phyloP scores from a whole-genome alignment of 768 basidiomycete species.

The Leucosporidium scottii region DNA sequence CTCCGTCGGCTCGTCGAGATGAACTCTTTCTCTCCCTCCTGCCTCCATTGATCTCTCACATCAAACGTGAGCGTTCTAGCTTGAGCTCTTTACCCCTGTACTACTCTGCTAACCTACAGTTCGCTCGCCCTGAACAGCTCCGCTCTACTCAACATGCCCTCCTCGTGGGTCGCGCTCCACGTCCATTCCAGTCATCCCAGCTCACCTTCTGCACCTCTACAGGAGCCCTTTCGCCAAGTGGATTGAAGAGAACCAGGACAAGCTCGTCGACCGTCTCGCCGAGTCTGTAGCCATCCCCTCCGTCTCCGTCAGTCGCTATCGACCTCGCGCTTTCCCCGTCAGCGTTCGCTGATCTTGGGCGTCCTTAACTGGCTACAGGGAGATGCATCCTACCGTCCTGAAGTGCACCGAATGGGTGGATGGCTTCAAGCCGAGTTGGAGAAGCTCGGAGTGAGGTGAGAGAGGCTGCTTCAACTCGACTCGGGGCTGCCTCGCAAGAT shows the following conservation, averaged over 20 bases:
- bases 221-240: slow-evolving; percentile 42
- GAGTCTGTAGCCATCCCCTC: slow-evolving; percentile 34
- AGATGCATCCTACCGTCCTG: slow-evolving; percentile 57
- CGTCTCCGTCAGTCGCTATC: slow-evolving; percentile 7
- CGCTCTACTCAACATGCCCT: slow-evolving; percentile 5
- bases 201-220: background rate
- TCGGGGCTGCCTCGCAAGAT: background rate
- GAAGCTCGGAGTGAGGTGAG: slow-evolving; percentile 53
- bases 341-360: slow-evolving; percentile 52
- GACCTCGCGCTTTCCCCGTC: background rate
- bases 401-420: slow-evolving; percentile 57
- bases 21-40: no score
- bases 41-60: no score
- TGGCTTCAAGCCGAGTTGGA: slow-evolving; percentile 56
- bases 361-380: slow-evolving; percentile 33
- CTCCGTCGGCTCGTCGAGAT: no score
- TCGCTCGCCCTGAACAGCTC: background rate
- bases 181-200: background rate
- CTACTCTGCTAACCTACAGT: background rate
- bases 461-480: background rate
- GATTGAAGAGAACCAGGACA: slow-evolving; percentile 62
- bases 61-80: no score
- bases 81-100: no score
- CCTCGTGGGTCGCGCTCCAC: background rate
- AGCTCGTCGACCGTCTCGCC: slow-evolving; percentile 52